Conservation (phyloP, 225 moss, liverwort and hornwort genomes). For the Straminergon stramineum region DNA sequence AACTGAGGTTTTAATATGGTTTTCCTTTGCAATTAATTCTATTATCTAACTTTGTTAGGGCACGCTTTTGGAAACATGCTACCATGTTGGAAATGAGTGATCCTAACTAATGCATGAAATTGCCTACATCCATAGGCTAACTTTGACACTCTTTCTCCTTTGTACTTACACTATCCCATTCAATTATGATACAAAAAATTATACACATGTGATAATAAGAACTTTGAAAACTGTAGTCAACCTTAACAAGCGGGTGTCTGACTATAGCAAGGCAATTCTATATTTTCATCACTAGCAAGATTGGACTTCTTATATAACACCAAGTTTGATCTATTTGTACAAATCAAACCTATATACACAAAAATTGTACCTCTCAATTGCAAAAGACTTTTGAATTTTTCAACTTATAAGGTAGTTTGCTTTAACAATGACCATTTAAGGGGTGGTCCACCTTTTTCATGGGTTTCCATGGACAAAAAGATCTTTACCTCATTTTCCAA, state of each 20-base stretch:
- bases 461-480: too few relatives aligned
- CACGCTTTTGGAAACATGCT: fast-evolving
- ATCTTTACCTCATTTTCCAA: too few relatives aligned
- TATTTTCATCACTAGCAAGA: not conserved
- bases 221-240: not conserved
- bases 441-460: too few relatives aligned
- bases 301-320: too few relatives aligned
- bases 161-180: not conserved
- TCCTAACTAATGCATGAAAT: not conserved
- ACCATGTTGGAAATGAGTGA: not conserved
- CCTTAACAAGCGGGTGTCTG: not conserved
- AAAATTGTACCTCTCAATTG: not conserved
- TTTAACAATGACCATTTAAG: too few relatives aligned
- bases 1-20: not conserved
- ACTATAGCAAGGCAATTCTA: not conserved
- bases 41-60: not conserved
- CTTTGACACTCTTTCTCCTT: not conserved
- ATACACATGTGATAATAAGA: not conserved
- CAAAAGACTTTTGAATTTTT: not conserved
- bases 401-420: not conserved
- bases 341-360: too few relatives aligned
- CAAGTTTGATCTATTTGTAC: not conserved
- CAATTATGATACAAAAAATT: not conserved
- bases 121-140: not conserved
- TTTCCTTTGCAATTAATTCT: not conserved